Conservation (phyloP, 2,329 filamentous ascomycete species). For the Cytospora piceicola region DNA sequence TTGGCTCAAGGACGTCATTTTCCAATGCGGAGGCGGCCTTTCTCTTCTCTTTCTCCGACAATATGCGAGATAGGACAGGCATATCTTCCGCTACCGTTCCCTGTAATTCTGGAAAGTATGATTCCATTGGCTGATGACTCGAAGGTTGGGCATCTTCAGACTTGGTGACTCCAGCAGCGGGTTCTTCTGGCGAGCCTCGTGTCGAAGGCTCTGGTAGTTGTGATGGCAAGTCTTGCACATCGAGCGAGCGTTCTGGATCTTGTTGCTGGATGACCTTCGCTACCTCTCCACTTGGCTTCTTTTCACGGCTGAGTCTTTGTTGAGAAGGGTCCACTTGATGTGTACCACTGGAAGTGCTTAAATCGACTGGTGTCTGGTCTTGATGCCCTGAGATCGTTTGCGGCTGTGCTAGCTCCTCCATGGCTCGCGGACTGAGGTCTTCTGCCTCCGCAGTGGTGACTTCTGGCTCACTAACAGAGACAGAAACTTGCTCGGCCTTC, state of each 20-base stretch:
- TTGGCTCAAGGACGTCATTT: slow-evolving; percentile 20
- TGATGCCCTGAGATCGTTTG: background rate
- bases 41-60: slow-evolving; percentile 32
- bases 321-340: slow-evolving; percentile 4
- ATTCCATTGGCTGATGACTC: background rate
- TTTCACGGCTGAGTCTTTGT: background rate
- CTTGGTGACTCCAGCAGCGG: background rate
- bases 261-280: background rate
- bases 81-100: background rate
- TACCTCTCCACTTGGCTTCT: background rate
- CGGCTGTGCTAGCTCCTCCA: background rate
- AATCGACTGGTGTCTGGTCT: background rate
- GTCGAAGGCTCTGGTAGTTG: background rate
- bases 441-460: background rate
- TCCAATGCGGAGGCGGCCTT: slow-evolving; percentile 35
- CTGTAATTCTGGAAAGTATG: background rate
- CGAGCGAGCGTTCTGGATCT: slow-evolving; percentile 5
- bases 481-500: slow-evolving; percentile 26
- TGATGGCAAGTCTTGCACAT: background rate
- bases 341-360: background rate
- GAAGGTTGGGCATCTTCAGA: background rate
- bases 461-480: slow-evolving; percentile 15
- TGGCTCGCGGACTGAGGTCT: background rate
- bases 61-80: slow-evolving; percentile 26
- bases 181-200: background rate